These are phyloP conservation scores for Xylaria telfairii DNA, from an alignment of 495 filamentous ascomycete genomes.

Conservation along the genomic window DNA sequence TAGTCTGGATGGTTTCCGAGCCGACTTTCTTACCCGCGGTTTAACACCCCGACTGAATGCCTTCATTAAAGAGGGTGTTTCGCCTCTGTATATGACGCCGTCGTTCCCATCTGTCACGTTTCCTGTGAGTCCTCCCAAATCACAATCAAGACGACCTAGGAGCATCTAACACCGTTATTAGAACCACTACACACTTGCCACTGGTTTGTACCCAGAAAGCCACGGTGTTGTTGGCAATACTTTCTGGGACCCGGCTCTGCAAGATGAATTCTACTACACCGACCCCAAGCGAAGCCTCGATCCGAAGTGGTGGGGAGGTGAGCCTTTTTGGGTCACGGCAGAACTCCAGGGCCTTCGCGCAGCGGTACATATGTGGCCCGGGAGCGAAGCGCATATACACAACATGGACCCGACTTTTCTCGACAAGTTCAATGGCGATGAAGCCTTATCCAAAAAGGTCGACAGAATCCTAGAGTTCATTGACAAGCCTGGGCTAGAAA, in stretches of 20 bases:
- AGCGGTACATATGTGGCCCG: slow-evolving; percentile 98
- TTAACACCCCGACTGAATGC: slow-evolving; percentile 82
- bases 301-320: slow-evolving; percentile 90
- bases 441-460: slow-evolving; percentile 75
- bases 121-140: slow-evolving; percentile 52
- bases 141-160: not conserved
- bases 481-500: slow-evolving; percentile 75
- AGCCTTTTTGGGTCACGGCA: slow-evolving; percentile 92
- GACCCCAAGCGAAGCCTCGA: slow-evolving; percentile 73
- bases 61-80: slow-evolving; percentile 83
- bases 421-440: slow-evolving; percentile 82
- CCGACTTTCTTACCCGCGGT: slow-evolving; percentile 85
- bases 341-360: slow-evolving; percentile 75
- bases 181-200: slow-evolving; percentile 95
- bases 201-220: slow-evolving; percentile 88
- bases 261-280: slow-evolving; percentile 88
- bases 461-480: slow-evolving; percentile 77
- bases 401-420: slow-evolving; percentile 72
- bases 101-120: slow-evolving; percentile 97
- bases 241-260: slow-evolving; percentile 82
- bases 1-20: slow-evolving; percentile 95
- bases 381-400: slow-evolving; percentile 81
- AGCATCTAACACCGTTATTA: slow-evolving; percentile 22
- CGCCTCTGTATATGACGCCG: slow-evolving; percentile 87
- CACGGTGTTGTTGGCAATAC: slow-evolving; percentile 94